Percentiles rank a stretch among this genome's conserved stretches.
phyloP scores from a whole-genome alignment of 306 rosid species.

The Pyrus bretschneideri region DNA sequence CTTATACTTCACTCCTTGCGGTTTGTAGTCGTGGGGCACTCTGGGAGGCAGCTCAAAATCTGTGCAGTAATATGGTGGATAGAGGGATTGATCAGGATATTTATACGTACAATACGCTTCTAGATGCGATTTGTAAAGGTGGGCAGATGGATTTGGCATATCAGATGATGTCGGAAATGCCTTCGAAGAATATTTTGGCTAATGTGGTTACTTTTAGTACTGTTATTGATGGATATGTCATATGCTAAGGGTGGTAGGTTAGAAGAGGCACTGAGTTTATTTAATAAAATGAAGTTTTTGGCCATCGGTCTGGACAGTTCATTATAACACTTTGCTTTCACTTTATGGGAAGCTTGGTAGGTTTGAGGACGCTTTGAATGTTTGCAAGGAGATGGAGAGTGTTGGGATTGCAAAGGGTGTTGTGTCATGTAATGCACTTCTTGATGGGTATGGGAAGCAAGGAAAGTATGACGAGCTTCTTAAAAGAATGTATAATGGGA shows the following conservation, averaged over 20 bases:
- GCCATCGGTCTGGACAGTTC: slow-evolving; percentile 63
- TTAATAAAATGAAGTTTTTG: slow-evolving; percentile 57
- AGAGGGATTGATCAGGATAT: slow-evolving; percentile 64
- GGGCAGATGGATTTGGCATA: slow-evolving; percentile 77
- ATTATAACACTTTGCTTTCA: slow-evolving; percentile 72
- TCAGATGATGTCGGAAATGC: slow-evolving; percentile 59
- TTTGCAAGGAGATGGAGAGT: slow-evolving; percentile 70
- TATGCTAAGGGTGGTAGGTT: slow-evolving; percentile 72
- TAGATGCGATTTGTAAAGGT: slow-evolving; percentile 83
- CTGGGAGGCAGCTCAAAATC: slow-evolving; percentile 68
- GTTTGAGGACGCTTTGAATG: slow-evolving; percentile 59
- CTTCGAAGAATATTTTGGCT: slow-evolving; percentile 49
- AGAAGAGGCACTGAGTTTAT: slow-evolving; percentile 67
- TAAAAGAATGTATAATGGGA: slow-evolving; percentile 39
- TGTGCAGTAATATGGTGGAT: slow-evolving; percentile 62
- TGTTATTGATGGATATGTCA: slow-evolving; percentile 82
- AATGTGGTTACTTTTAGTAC: slow-evolving; percentile 87
- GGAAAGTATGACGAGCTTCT: slow-evolving; percentile 62
- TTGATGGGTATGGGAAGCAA: slow-evolving; percentile 83
- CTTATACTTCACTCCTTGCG: slow-evolving; percentile 76
- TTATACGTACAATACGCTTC: slow-evolving; percentile 71
- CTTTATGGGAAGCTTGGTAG: slow-evolving; percentile 72
- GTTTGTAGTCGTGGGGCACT: slow-evolving; percentile 66
- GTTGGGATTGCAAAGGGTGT: slow-evolving; percentile 63
- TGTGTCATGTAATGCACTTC: slow-evolving; percentile 79